A percentile compares a stretch with the other conserved stretches of the same genome.
These are phyloP conservation scores for Coelastrella sp. DNA, from an alignment of 139 green algal species.

Conservation along the genomic window DNA sequence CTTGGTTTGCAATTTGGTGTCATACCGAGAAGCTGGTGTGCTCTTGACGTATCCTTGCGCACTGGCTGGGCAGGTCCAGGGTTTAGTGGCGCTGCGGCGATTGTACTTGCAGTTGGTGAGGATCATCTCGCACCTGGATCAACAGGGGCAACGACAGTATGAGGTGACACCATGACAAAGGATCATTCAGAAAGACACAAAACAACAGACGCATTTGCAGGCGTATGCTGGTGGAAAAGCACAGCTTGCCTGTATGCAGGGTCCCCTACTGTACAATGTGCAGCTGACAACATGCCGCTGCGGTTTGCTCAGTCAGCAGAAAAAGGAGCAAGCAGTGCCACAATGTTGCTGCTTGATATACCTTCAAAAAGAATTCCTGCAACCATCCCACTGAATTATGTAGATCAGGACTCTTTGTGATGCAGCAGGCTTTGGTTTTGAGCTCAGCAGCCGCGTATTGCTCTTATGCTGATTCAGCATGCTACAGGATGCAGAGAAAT, in stretches of 20 bases:
- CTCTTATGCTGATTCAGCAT: no score
- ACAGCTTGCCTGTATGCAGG: not conserved
- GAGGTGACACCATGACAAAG: not conserved
- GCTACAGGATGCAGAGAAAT: no score
- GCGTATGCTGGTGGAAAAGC: no score
- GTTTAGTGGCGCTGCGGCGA: not conserved
- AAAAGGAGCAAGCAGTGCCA: not conserved
- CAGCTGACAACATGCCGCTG: not conserved
- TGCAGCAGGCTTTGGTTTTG: not conserved
- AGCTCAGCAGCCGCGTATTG: no score
- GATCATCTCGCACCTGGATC: conserved; percentile 5
- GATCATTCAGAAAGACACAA: no score
- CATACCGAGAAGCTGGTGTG: not conserved
- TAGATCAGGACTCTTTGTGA: not conserved
- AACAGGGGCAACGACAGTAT: not conserved
- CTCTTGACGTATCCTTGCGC: not conserved
- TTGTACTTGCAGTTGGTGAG: conserved; percentile 17
- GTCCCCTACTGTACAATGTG: no score
- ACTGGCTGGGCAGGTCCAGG: conserved; percentile 6
- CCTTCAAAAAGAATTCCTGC: not conserved
- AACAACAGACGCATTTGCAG: no score
- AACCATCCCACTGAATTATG: not conserved
- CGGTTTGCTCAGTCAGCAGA: not conserved
- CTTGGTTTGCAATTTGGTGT: conserved; percentile 20
- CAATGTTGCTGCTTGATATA: not conserved